Conservation (phyloP, 352 stramenopile genomes). For the Phytopythium mirpurense region DNA sequence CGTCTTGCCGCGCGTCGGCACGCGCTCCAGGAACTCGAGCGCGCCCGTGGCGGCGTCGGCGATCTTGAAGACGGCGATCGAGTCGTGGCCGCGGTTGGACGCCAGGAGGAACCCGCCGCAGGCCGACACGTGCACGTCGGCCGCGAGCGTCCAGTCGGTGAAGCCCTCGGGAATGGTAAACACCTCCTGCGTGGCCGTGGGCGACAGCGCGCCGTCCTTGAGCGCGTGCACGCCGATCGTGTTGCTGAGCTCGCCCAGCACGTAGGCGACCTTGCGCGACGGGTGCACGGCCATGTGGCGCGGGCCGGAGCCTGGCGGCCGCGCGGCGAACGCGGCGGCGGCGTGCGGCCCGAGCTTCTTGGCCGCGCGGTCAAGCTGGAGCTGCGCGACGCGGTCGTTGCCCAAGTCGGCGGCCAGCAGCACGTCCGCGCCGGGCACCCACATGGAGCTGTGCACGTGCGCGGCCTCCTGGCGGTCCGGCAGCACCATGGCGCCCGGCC, state of each 20-base stretch:
- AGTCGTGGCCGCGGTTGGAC: conserved; percentile 62
- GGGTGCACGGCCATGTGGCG: conserved; percentile 76
- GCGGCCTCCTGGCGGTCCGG: conserved; percentile 67
- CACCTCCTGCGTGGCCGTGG: conserved; percentile 47
- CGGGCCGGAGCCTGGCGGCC: conserved; percentile 46
- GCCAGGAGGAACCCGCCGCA: conserved; percentile 55
- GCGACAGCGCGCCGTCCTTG: conserved; percentile 38
- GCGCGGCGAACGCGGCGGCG: conserved; percentile 31
- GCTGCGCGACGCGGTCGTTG: conserved; percentile 63
- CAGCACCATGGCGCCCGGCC: conserved; percentile 32
- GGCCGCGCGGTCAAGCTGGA: conserved; percentile 29
- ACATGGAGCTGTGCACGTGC: conserved; percentile 76
- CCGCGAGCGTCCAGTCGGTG: conserved; percentile 17
- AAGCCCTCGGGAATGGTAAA: conserved; percentile 55
- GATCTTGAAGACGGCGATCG: conserved; percentile 58
- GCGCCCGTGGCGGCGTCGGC: conserved; percentile 20
- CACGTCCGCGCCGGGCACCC: conserved; percentile 26
- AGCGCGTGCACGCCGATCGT: conserved; percentile 56
- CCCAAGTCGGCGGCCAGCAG: conserved; percentile 63
- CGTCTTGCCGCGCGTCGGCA: conserved; percentile 40
- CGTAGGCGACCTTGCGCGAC: conserved; percentile 46
- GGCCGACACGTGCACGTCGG: conserved; percentile 54
- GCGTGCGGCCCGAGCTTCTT: conserved; percentile 36
- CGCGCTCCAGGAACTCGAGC: conserved; percentile 41
- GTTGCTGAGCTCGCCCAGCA: conserved; percentile 66